Base-by-base conservation (phyloP, 1,139 yeast species). In the Yamadazyma friedrichii region DNA sequence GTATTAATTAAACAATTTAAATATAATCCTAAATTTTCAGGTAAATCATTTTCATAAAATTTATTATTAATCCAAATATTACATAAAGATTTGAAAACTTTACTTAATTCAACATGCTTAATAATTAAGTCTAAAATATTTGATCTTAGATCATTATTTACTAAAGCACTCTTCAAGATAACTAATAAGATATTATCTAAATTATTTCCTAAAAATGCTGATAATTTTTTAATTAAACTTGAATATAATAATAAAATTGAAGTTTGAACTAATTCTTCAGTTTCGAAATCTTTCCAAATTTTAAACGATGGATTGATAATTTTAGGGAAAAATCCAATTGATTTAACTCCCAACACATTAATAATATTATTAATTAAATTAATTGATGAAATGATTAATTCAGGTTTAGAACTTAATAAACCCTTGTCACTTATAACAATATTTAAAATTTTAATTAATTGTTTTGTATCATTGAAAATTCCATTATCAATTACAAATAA, bases 261-360 rank as follows among this genome's bases (percentile, higher is more conserved):
- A 8, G 84, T 68, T 56, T 84, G 89, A 32, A 78, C 55, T 43
- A 83, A 61, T n/a, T 41, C 43, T 22, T 55, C 62, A 15, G 48
- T 60, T 11, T 54, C 58, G 25, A 49, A 54, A 11, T 43, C 42
- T 1, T 68, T 56, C 69, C 88, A 84, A 36, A 88, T 74, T 31
- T 69, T 65, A 45, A 88, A 72, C 8, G 88, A 72, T 11, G 88
- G 87, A 11, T 93, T 89, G 45, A 93, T 79, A 54, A 91, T 82
- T 61, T 82, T 84, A 26, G 96, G 88, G 71, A 88, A 88, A 55
- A 75, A 79, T 6, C 96, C 94, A 60, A 93, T 84, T 45, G 84
- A 75, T 55, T 88, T 86, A 22, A 95, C 93, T 36, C 98, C 98
- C 39, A 91, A 64, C 13, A 80, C 76, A 42, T 82, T 79, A 41